Evolutionary conservation across 2,329 filamentous ascomycete genomes (phyloP).

Genomic region (Biscogniauxia sp.): DNA sequence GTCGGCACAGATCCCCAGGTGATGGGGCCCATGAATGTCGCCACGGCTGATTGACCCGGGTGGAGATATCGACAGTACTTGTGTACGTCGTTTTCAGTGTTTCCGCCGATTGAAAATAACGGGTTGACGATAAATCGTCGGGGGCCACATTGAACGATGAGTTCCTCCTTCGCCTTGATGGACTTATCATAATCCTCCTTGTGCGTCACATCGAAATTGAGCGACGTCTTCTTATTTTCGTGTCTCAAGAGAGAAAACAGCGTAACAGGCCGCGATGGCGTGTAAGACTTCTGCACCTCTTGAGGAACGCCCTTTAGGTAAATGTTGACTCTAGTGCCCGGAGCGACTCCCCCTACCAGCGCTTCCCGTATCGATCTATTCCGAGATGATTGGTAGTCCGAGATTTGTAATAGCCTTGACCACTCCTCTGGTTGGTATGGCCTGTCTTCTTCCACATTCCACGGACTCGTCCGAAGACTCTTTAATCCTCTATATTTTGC

Average conservation of each 20-base stretch:
- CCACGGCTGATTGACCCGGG: slow-evolving; percentile 84
- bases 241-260: slow-evolving; percentile 88
- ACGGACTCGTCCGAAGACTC: slow-evolving; percentile 80
- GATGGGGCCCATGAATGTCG: slow-evolving; percentile 84
- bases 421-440: slow-evolving; percentile 88
- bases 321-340: slow-evolving; percentile 80
- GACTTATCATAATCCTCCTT: slow-evolving; percentile 73
- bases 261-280: slow-evolving; percentile 60
- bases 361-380: slow-evolving; percentile 77
- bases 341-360: slow-evolving; percentile 79
- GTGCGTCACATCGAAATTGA: slow-evolving; percentile 88
- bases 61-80: slow-evolving; percentile 93
- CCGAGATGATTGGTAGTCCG: slow-evolving; percentile 85
- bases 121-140: slow-evolving; percentile 86
- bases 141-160: slow-evolving; percentile 88
- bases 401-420: slow-evolving; percentile 78
- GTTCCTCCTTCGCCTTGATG: slow-evolving; percentile 86
- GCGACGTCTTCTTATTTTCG: slow-evolving; percentile 87
- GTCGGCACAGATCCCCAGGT: slow-evolving; percentile 92
- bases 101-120: slow-evolving; percentile 83
- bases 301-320: slow-evolving; percentile 59
- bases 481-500: slow-evolving; percentile 88
- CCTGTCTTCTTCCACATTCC: slow-evolving; percentile 85
- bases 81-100: slow-evolving; percentile 93
- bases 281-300: slow-evolving; percentile 45